Evolutionary conservation across 2,329 filamentous ascomycete genomes (phyloP), one percentile per base, ranked within the genome.

Genomic region (Aureobasidium sp.): DNA sequence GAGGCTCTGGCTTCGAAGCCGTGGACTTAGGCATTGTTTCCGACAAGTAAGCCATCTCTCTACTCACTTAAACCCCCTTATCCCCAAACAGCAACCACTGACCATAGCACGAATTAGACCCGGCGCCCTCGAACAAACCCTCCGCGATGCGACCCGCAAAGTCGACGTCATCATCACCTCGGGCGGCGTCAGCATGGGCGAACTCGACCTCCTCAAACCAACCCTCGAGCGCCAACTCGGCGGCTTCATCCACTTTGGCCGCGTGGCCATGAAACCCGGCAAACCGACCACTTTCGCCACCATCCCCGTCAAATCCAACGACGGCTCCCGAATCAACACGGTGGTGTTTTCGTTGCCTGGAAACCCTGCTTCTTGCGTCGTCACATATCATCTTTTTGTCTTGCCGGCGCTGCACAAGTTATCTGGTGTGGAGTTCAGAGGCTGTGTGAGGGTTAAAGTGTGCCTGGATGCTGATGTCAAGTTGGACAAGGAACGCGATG

Each of bases 201-300:
- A 99, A 76, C 85, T 97, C 2, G 94, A 99, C 74, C 86, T 99
- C 8, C 84, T 99, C 22, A 99, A 99, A 73, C 93, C 94, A 0
- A 97, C 93, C 0, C 90, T 99, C 69, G 94, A 97, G 78, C 87
- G 93, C 45, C 82, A 86, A 1, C 83, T 99, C 0, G 91, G 91
- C 62, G 94, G 94, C 8, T 94, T 87, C 0, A 96, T 99, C 67
- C 94, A 97, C 75, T 99, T 99, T 69, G 94, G 94, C 27, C 88
- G 94, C 3, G 94, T 99, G 2, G 84, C 88, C 61, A 97, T 99
- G 94, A 99, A 99, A 78, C 94, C 94, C 0, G 94, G 94, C 5
- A 99, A 97, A 75, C 94, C 94, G 2, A 97, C 92, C 0, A 99
- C 94, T 0, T 99, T 99, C 73, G 94, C 94, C 2, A 97, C 91